These are phyloP conservation scores for Neurospora sp. DNA, from an alignment of 2,329 filamentous ascomycete genomes.

Conservation along the genomic window DNA sequence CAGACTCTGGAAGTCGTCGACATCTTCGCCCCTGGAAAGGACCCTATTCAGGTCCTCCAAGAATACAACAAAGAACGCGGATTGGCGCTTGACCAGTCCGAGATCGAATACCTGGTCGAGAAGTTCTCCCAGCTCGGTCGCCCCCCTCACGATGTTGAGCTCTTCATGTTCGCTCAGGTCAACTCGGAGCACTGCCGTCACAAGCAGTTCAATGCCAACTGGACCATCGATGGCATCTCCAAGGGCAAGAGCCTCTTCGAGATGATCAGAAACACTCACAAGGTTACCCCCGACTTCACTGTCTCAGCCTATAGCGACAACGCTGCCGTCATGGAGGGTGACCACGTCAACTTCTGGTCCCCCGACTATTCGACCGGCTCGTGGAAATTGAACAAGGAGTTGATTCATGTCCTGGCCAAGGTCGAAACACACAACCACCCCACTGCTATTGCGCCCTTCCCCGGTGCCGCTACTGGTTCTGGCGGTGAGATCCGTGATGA, in stretches of 20 bases:
- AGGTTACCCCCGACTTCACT: conserved; percentile 68
- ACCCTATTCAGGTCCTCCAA: conserved; percentile 62
- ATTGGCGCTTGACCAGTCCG: conserved; percentile 71
- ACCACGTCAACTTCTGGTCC: conserved; percentile 68
- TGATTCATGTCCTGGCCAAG: conserved; percentile 80
- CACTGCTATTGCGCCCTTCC: conserved; percentile 85
- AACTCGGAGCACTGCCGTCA: conserved; percentile 86
- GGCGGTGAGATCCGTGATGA: conserved; percentile 95
- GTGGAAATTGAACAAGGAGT: conserved; percentile 80
- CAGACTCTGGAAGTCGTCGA: conserved; percentile 63
- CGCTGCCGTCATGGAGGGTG: conserved; percentile 78
- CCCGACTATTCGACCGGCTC: conserved; percentile 77
- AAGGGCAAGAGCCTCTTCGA: conserved; percentile 78
- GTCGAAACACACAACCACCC: conserved; percentile 98
- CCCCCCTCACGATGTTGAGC: conserved; percentile 76
- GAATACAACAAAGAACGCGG: conserved; percentile 78
- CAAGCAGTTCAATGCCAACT: conserved; percentile 94
- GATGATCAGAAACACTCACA: conserved; percentile 96
- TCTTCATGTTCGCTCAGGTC: conserved; percentile 99
- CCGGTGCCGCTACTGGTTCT: conserved; percentile 88
- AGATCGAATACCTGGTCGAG: conserved; percentile 91
- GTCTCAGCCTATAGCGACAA: conserved; percentile 97
- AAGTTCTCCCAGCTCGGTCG: conserved; percentile 60
- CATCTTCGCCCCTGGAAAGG: conserved; percentile 54
- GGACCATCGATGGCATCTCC: conserved; percentile 80